These are phyloP conservation scores for Chaetoceros tenuissimus DNA, from an alignment of 108 stramenopile species.

Conservation along the genomic window DNA sequence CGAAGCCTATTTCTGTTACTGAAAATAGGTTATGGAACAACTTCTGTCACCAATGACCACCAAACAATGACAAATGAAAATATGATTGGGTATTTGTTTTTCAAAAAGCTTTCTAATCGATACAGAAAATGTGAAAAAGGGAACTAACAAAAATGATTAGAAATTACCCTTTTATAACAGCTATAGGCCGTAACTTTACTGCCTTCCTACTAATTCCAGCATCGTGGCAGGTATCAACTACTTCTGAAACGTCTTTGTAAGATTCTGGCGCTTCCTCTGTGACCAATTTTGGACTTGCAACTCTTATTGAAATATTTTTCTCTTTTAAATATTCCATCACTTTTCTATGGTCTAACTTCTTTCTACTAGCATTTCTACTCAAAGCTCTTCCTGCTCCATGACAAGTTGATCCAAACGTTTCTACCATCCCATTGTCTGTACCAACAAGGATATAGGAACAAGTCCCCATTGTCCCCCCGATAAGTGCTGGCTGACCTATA, in stretches of 20 bases:
- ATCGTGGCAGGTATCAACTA: slow-evolving; percentile 77
- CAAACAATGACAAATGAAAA: too few species aligned
- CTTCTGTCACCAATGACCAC: too few species aligned
- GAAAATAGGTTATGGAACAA: too few species aligned
- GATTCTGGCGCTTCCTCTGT: slow-evolving; percentile 81
- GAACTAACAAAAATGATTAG: too few species aligned
- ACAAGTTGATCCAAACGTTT: slow-evolving; percentile 83
- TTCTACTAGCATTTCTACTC: slow-evolving; percentile 57
- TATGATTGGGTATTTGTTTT: too few species aligned
- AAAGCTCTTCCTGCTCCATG: slow-evolving; percentile 83
- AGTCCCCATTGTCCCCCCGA: slow-evolving; percentile 87
- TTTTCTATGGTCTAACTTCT: slow-evolving; percentile 47
- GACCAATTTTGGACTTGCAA: slow-evolving; percentile 84
- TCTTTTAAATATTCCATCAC: slow-evolving; percentile 49
- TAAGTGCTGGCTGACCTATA: slow-evolving; percentile 77
- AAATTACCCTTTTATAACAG: slow-evolving; percentile 76
- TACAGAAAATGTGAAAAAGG: too few species aligned
- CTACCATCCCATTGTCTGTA: slow-evolving; percentile 72
- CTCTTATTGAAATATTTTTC: slow-evolving; percentile 74
- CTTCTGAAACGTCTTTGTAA: slow-evolving; percentile 69
- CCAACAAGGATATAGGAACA: slow-evolving; percentile 59
- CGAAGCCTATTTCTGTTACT: too few species aligned
- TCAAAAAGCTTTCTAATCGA: too few species aligned
- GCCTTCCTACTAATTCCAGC: slow-evolving; percentile 78
- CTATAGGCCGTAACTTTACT: slow-evolving; percentile 69